These are phyloP conservation scores for Manihot esculenta DNA, from an alignment of 441 rosid genomes.

Conservation along the genomic window DNA sequence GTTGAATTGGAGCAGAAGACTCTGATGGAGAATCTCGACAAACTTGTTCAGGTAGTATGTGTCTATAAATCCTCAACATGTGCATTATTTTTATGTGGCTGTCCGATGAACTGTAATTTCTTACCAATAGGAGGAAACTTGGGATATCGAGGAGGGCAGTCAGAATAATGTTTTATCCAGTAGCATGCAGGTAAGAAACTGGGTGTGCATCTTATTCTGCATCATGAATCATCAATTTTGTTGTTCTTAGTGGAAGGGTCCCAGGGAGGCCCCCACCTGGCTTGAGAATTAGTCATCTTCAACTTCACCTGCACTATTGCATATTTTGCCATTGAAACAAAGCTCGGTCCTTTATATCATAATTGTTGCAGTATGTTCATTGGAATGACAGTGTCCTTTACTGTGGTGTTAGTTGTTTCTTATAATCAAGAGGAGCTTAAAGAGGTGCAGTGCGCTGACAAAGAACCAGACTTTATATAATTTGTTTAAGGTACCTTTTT, in stretches of 20 bases:
- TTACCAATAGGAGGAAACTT: constrained; percentile 82
- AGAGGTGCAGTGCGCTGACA: constrained; percentile 90
- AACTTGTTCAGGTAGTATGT: constrained; percentile 82
- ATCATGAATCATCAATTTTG: neutral
- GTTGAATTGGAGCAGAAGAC: constrained; percentile 97
- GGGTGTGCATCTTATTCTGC: constrained; percentile 8
- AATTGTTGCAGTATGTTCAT: constrained; percentile 9
- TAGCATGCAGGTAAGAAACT: constrained; percentile 80
- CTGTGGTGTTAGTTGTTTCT: constrained; percentile 66
- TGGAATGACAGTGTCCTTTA: constrained; percentile 19
- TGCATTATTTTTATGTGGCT: constrained; percentile 29
- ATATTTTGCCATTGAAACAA: neutral
- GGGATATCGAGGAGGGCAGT: constrained; percentile 98
- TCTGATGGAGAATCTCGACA: constrained; percentile 94
- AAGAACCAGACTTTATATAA: constrained; percentile 84
- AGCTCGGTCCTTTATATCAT: neutral
- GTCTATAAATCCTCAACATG: constrained; percentile 13
- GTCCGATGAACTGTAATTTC: constrained; percentile 20
- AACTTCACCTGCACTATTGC: neutral
- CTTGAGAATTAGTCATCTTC: neutral
- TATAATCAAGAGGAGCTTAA: constrained; percentile 94
- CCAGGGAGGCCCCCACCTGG: neutral
- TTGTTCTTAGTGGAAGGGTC: neutral
- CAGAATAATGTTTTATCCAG: constrained; percentile 94
- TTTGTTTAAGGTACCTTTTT: constrained; percentile 77